Percentiles rank a stretch among this genome's conserved stretches.
Conservation (phyloP, 768 basidiomycete species). For the Mycena crocata region DNA sequence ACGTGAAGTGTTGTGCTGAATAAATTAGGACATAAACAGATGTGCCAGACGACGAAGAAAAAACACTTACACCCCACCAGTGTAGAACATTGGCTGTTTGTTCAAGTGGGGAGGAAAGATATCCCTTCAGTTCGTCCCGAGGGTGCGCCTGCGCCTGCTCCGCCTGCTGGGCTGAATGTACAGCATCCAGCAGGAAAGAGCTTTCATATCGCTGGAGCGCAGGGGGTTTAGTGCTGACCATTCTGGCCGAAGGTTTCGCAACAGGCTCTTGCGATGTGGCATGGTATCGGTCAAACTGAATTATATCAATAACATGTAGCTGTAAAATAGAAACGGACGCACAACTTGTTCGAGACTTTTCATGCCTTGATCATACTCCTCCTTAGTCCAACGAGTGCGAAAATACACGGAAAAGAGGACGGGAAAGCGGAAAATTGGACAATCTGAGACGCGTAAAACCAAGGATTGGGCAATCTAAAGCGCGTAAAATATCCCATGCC, state of each 20-base stretch:
- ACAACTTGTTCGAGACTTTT: not conserved
- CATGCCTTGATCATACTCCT: not conserved
- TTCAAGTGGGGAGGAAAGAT: not conserved
- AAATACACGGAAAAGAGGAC: too few relatives aligned
- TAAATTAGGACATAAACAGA: not conserved
- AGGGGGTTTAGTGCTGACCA: not conserved
- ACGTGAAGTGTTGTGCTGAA: conserved; percentile 23
- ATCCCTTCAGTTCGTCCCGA: conserved; percentile 1
- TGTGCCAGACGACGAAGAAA: too few relatives aligned
- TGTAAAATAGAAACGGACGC: not conserved
- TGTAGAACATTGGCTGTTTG: not conserved
- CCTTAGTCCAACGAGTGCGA: not conserved
- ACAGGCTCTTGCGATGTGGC: not conserved
- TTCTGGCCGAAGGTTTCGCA: not conserved
- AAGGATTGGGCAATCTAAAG: too few relatives aligned
- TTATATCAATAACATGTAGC: not conserved
- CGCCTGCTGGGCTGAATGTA: conserved; percentile 20
- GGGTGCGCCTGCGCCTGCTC: not conserved
- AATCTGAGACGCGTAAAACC: too few relatives aligned
- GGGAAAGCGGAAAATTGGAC: too few relatives aligned
- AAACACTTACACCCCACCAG: conserved; percentile 4
- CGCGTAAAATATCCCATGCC: too few relatives aligned
- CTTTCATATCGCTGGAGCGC: conserved; percentile 1
- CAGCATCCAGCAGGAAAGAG: conserved; percentile 5
- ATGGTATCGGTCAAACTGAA: not conserved